Evolutionary conservation across 768 basidiomycete species (phyloP).

Genomic region (Hericium rajendrae): DNA sequence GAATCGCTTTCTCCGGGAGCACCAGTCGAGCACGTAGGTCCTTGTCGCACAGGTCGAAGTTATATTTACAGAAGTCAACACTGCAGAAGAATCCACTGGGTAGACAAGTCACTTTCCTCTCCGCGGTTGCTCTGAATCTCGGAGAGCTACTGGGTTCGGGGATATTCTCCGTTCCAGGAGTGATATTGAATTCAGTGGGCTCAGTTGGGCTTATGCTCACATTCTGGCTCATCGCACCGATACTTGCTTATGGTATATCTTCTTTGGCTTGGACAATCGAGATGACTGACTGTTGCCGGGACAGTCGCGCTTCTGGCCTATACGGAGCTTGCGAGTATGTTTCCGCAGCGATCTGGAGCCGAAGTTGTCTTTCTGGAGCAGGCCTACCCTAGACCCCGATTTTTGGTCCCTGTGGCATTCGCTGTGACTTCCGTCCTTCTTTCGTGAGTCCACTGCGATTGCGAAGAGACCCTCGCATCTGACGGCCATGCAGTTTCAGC

Average conservation of each 20-base stretch:
- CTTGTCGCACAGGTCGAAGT: not conserved
- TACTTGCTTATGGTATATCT: conserved; percentile 14
- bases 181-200: conserved; percentile 19
- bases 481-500: conserved; percentile 7
- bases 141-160: conserved; percentile 19
- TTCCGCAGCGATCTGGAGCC: conserved; percentile 40
- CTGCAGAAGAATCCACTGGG: conserved; percentile 16
- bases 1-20: not conserved
- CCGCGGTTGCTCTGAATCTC: conserved; percentile 15
- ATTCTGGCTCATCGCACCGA: conserved; percentile 19
- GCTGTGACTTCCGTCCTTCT: conserved; percentile 25
- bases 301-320: conserved; percentile 16
- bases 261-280: not conserved
- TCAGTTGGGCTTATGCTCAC: conserved; percentile 19
- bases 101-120: conserved; percentile 15
- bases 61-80: not conserved
- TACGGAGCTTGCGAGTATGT: conserved; percentile 36
- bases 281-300: not conserved
- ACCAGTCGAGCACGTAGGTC: not conserved
- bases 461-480: not conserved
- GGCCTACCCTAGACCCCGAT: conserved; percentile 34
- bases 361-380: conserved; percentile 38
- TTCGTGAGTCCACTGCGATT: conserved; percentile 11
- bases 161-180: conserved; percentile 22
- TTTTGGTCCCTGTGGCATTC: conserved; percentile 33